These are phyloP conservation scores for Aspergillus pseudoglaucus DNA, from an alignment of 2,329 filamentous ascomycete genomes.

Conservation along the genomic window DNA sequence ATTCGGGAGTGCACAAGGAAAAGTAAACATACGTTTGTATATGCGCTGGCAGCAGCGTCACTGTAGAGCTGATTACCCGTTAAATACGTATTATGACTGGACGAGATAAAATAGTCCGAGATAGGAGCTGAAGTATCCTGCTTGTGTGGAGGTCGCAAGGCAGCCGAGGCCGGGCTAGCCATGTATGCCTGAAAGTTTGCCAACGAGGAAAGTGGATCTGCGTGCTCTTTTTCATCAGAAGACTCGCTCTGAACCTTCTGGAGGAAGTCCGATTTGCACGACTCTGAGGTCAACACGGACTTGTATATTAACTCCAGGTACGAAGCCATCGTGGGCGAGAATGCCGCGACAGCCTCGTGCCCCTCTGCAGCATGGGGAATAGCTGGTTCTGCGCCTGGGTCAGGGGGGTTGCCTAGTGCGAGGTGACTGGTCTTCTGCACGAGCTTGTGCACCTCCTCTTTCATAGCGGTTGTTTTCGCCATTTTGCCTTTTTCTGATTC, in stretches of 20 bases:
- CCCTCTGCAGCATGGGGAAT: not conserved
- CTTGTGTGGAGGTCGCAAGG: conserved; percentile 32
- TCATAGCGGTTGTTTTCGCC: not conserved
- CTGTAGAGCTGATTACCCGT: conserved; percentile 79
- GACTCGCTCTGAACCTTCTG: conserved; percentile 12
- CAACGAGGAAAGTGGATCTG: conserved; percentile 26
- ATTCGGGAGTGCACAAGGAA: conserved; percentile 1
- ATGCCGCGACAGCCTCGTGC: conserved; percentile 9
- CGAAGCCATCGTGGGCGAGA: conserved; percentile 25
- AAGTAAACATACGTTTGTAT: conserved; percentile 57
- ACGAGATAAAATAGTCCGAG: conserved; percentile 89
- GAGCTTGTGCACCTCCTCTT: conserved; percentile 1
- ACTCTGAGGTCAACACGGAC: conserved; percentile 12
- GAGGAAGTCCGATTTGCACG: conserved; percentile 18
- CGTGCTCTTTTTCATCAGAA: not conserved
- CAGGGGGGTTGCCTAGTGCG: conserved; percentile 6
- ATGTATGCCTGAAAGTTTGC: conserved; percentile 45
- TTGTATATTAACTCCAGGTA: conserved; percentile 32
- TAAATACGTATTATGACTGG: conserved; percentile 91
- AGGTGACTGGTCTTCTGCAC: conserved; percentile 3
- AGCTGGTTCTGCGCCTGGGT: not conserved
- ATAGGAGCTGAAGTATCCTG: conserved; percentile 63
- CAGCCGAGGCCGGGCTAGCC: conserved; percentile 40
- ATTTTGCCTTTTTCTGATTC: not conserved
- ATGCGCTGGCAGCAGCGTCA: conserved; percentile 68